phyloP scores from a whole-genome alignment of 352 stramenopile genomes.

The Pythium pyrilobum region DNA sequence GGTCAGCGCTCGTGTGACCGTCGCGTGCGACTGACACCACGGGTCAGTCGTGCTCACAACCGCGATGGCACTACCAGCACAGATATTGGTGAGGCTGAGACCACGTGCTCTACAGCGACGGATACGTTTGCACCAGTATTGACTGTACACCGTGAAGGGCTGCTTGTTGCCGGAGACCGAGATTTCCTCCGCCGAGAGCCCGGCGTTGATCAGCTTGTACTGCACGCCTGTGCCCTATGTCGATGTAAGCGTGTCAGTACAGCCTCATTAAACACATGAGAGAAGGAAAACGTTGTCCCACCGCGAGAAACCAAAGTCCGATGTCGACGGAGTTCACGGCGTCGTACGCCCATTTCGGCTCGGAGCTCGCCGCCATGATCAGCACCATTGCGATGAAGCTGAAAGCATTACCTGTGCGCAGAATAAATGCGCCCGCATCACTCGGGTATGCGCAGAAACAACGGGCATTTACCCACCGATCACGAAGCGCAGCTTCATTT shows the following conservation, averaged over 20 bases:
- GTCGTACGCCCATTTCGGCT: conserved; percentile 56
- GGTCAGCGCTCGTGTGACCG: conserved; percentile 35
- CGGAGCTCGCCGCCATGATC: conserved; percentile 36
- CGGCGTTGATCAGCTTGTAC: conserved; percentile 82
- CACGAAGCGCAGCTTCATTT: conserved; percentile 19
- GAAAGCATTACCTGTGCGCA: conserved; percentile 33
- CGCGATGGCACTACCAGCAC: conserved; percentile 8
- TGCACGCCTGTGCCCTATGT: conserved; percentile 62
- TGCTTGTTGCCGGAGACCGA: conserved; percentile 8
- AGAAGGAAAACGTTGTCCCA: conserved; percentile 13
- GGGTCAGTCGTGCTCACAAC: conserved; percentile 30
- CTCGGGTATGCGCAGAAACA: background rate
- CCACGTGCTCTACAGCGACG: background rate
- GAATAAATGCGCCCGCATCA: background rate
- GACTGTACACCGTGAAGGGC: conserved; percentile 16
- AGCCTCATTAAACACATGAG: background rate
- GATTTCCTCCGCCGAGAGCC: conserved; percentile 22
- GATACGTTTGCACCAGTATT: conserved; percentile 18
- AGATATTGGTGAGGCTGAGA: background rate
- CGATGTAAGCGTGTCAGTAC: background rate
- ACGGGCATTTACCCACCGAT: conserved; percentile 1
- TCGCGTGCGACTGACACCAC: conserved; percentile 57
- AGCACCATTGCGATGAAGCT: conserved; percentile 48
- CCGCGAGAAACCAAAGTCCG: conserved; percentile 59
- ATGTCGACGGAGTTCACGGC: conserved; percentile 70